Evolutionary conservation across 176 grass and related monocot genomes (phyloP), one percentile per base, ranked within the genome.

Genomic region (Aegilops longissima): DNA sequence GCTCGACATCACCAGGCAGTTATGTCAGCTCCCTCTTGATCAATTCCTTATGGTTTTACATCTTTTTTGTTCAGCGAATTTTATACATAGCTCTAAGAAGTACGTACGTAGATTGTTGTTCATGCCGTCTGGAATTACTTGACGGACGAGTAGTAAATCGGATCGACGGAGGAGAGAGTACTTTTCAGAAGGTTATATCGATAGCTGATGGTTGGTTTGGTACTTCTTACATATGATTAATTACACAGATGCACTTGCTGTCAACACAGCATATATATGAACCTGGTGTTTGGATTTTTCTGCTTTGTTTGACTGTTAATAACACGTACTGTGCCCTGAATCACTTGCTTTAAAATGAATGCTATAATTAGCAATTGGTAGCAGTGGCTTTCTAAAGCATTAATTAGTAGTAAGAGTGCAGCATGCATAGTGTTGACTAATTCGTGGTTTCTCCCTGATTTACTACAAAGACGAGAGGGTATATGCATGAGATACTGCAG

Each of bases 1-100:
- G 36, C 36, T 38, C 36, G 36, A 38, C 39, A 8, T 27, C 30
- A 70, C 8, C 88, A 95, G 93, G 93, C 88, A 92, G 20, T 81
- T 78, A 35, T 83, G 59, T 79, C n/a, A 84, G 63, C 86, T 85
- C 69, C 58, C 56, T 64, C 27, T 77, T 62, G n/a, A 14, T 74
- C 3, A 17, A 17, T 1, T 70, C 17, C 12, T 84, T 68, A 34
- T 47, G 34, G 16, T 87, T 65, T 7, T 62, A 34, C 70, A 71
- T 58, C 40, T 47, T 47, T 42, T 27, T 61, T 84, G 76, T 61
- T 58, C 35, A 11, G 39, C 49, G 16, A 23, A 10, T 8, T 65
- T 77, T 47, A 47, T 47, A 5, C 21, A 49, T 78, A 65, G 58
- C 8, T 24, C 10, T 25, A 49, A 71, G 3, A 27, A 27, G 25